Evolutionary conservation across 257 asterid species (phyloP), one percentile per base, ranked within the genome.

Genomic region (Solanum sparsipilum): DNA sequence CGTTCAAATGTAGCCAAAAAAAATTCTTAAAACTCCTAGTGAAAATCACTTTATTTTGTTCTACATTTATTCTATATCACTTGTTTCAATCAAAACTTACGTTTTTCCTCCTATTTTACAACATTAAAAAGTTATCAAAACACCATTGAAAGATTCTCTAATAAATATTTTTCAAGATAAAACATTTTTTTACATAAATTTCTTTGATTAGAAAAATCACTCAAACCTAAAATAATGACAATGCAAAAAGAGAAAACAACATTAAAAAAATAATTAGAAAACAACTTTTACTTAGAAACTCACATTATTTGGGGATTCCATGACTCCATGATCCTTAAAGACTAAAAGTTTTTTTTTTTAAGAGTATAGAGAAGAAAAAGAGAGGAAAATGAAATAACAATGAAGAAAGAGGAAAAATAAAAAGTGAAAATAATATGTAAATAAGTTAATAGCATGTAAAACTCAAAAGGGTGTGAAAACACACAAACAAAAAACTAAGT

Each of bases 261-360:
- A 25, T 39, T 32, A n/a, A 6, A 39, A 38, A 39, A 5, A 31
- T 63, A 46, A 67, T 67, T 67, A 67, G 9, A 12, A 65, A 27
- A 27, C 16, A 67, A 7, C 8, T 71, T 71, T 15, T 9, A 70
- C 11, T 13, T 10, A 6, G 8, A 34, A 65, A 87, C 84, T 83
- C 67, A 88, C 90, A 88, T 88, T 60, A 23, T 79, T 35, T 87
- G 89, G 23, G 70, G 20, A 29, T 79, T 36, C 86, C 86, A 87
- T 29, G 56, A 70, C 5, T 21, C 86, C 88, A 87, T 87, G 78
- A 87, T 58, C 65, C 32, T 10, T 7, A 44, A 25, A 79, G 10
- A 13, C 46, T 35, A 34, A 39, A 52, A n/a, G 21, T 18, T 56
- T 6, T 48, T 48, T 15, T 20, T 20, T 7, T 13, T 13, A 48